These are phyloP conservation scores for Trichoderma sp. DNA, from an alignment of 2,329 filamentous ascomycete genomes.

Conservation along the genomic window DNA sequence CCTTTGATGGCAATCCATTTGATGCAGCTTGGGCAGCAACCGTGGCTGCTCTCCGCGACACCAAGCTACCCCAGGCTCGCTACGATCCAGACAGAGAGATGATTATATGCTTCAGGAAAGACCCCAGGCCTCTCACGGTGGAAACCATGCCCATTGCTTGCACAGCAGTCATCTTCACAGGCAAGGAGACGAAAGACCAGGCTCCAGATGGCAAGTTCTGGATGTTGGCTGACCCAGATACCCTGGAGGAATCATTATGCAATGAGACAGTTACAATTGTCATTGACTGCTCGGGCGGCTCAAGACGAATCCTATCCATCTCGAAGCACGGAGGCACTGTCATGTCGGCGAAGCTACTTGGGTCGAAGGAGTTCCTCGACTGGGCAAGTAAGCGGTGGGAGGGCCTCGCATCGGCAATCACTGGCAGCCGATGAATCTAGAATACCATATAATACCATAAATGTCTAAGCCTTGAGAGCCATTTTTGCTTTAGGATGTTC, in stretches of 20 bases:
- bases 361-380: slow-evolving; percentile 61
- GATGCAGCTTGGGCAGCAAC: slow-evolving; percentile 88
- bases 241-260: slow-evolving; percentile 83
- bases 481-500: not conserved
- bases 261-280: slow-evolving; percentile 81
- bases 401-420: slow-evolving; percentile 38
- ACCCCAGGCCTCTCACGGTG: slow-evolving; percentile 60
- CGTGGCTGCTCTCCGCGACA: slow-evolving; percentile 77
- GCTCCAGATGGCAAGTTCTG: slow-evolving; percentile 58
- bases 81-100: slow-evolving; percentile 83
- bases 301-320: slow-evolving; percentile 65
- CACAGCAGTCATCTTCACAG: slow-evolving; percentile 77
- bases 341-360: slow-evolving; percentile 62
- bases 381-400: slow-evolving; percentile 41
- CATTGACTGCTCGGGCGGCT: slow-evolving; percentile 62
- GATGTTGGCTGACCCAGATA: slow-evolving; percentile 86
- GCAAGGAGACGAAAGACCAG: slow-evolving; percentile 52
- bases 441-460: slow-evolving; percentile 33
- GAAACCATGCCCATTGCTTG: slow-evolving; percentile 71
- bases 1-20: slow-evolving; percentile 87
- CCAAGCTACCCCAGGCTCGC: slow-evolving; percentile 72
- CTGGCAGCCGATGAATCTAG: slow-evolving; percentile 19
- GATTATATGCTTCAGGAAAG: slow-evolving; percentile 69
- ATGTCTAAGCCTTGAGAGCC: not conserved
- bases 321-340: slow-evolving; percentile 82